Conservation (phyloP, 495 filamentous ascomycete genomes). For the Aspergillus nanangensis region DNA sequence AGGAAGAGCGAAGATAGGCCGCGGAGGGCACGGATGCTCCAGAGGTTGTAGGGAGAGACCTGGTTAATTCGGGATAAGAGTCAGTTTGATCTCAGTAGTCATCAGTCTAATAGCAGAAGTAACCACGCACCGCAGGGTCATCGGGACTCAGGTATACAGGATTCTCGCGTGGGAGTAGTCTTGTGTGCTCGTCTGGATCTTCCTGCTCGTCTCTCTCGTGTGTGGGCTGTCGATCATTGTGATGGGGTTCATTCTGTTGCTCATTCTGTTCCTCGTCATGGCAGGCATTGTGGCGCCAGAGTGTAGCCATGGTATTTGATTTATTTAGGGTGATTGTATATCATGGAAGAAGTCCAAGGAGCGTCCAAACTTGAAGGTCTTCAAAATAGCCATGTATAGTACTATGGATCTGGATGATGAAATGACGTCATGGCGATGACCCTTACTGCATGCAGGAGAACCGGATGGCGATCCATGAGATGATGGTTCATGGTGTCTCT, state of each 20-base stretch:
- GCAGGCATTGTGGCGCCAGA: constrained; percentile 35
- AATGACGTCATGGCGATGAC: too few relatives aligned
- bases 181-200: constrained; percentile 66
- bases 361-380: too few relatives aligned
- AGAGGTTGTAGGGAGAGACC: constrained; percentile 95
- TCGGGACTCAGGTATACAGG: constrained; percentile 79
- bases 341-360: too few relatives aligned
- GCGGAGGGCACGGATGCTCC: constrained; percentile 74
- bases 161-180: constrained; percentile 58
- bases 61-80: constrained; percentile 19
- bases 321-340: too few relatives aligned
- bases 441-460: too few relatives aligned
- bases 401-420: too few relatives aligned
- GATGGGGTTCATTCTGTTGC: constrained; percentile 18
- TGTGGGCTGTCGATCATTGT: constrained; percentile 6
- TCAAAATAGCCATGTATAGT: too few relatives aligned
- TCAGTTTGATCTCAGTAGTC: not conserved
- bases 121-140: constrained; percentile 74
- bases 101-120: not conserved
- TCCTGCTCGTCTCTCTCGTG: constrained; percentile 1
- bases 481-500: too few relatives aligned
- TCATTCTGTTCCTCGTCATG: constrained; percentile 16
- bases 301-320: constrained; percentile 30
- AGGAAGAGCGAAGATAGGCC: constrained; percentile 71
- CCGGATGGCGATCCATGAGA: too few relatives aligned